These are phyloP conservation scores for Albifimbria verrucaria DNA, from an alignment of 2,329 filamentous ascomycete species.

Conservation along the genomic window DNA sequence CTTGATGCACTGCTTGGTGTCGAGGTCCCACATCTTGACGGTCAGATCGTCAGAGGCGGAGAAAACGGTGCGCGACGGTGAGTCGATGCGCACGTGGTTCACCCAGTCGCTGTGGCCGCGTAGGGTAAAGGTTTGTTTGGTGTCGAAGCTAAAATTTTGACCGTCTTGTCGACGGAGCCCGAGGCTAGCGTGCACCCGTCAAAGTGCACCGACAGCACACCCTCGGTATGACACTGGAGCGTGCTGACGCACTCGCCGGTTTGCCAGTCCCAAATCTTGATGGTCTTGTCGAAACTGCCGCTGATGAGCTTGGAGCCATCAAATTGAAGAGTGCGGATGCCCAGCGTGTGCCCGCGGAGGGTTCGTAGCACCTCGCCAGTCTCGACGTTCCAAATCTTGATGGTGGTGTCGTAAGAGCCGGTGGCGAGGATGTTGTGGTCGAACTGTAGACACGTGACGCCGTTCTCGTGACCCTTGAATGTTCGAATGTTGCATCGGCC, in stretches of 20 bases:
- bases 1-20: slow-evolving; percentile 73
- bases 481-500: slow-evolving; percentile 81
- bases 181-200: slow-evolving; percentile 81
- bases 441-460: slow-evolving; percentile 54
- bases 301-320: slow-evolving; percentile 89
- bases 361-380: slow-evolving; percentile 85
- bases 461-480: slow-evolving; percentile 83
- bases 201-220: slow-evolving; percentile 86
- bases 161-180: slow-evolving; percentile 82
- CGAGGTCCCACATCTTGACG: slow-evolving; percentile 88
- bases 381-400: slow-evolving; percentile 95
- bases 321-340: slow-evolving; percentile 87
- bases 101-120: slow-evolving; percentile 92
- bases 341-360: slow-evolving; percentile 74
- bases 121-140: slow-evolving; percentile 74
- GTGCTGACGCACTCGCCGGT: slow-evolving; percentile 84
- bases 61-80: slow-evolving; percentile 77
- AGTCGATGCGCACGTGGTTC: slow-evolving; percentile 89
- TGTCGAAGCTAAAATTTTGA: slow-evolving; percentile 89
- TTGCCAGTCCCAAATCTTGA: slow-evolving; percentile 96
- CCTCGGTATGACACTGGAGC: slow-evolving; percentile 73
- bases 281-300: slow-evolving; percentile 79
- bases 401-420: slow-evolving; percentile 90
- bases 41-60: slow-evolving; percentile 93
- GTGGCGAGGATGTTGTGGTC: slow-evolving; percentile 90